phyloP scores from a whole-genome alignment of 2,329 filamentous ascomycete genomes.

The Penicillium digitatum region DNA sequence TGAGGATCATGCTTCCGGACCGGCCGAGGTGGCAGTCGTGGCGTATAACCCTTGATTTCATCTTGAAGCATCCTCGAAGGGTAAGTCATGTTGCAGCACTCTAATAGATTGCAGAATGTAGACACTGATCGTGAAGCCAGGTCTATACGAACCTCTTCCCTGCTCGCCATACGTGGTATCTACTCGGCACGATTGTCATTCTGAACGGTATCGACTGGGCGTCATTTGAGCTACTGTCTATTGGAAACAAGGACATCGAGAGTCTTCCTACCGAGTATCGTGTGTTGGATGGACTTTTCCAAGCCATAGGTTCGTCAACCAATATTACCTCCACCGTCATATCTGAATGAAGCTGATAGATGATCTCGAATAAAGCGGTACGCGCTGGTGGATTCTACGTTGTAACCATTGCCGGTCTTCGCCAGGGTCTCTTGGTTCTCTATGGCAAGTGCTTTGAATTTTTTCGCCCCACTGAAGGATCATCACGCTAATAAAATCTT shows the following conservation, averaged over 20 bases:
- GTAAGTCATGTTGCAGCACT: slow-evolving; percentile 13
- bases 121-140: slow-evolving; percentile 15
- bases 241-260: slow-evolving; percentile 56
- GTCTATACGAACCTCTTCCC: slow-evolving; percentile 55
- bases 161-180: slow-evolving; percentile 61
- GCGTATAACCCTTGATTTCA: slow-evolving; percentile 34
- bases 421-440: slow-evolving; percentile 37
- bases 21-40: slow-evolving; percentile 28
- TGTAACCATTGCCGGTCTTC: slow-evolving; percentile 56
- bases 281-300: slow-evolving; percentile 61
- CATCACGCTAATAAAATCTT: slow-evolving; percentile 8
- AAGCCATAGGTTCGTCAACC: slow-evolving; percentile 49
- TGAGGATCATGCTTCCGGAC: slow-evolving; percentile 33
- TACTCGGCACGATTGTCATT: slow-evolving; percentile 57
- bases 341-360: not conserved
- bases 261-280: slow-evolving; percentile 52
- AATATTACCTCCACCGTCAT: not conserved
- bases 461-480: not conserved
- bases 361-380: slow-evolving; percentile 36
- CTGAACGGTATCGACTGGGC: slow-evolving; percentile 64
- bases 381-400: slow-evolving; percentile 65
- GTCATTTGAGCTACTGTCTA: slow-evolving; percentile 62
- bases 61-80: slow-evolving; percentile 34
- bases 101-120: too few relatives aligned
- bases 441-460: slow-evolving; percentile 21